These are phyloP conservation scores for Acanthamoeba polyphaga DNA, from an alignment of 208 protist genomes.

Conservation along the genomic window DNA sequence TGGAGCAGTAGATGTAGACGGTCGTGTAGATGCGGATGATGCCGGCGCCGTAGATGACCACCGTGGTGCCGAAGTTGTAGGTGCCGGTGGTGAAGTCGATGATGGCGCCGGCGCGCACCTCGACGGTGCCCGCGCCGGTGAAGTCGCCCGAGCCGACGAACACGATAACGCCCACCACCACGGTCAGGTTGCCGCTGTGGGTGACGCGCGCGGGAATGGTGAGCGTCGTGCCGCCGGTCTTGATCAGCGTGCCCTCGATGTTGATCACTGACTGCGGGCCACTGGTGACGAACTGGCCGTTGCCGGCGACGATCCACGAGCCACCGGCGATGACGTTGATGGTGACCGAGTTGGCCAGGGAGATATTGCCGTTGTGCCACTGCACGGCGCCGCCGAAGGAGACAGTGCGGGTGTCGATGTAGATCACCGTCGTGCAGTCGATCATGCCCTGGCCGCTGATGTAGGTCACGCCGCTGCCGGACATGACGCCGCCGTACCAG, in stretches of 20 bases:
- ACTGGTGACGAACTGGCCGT: conserved; percentile 27
- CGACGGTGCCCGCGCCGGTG: conserved; percentile 15
- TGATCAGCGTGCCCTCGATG: conserved; percentile 66
- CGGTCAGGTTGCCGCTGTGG: conserved; percentile 73
- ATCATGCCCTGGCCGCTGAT: conserved; percentile 34
- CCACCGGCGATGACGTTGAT: conserved; percentile 13
- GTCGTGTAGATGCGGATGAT: conserved; percentile 51
- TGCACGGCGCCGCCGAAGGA: conserved; percentile 44
- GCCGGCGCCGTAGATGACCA: conserved; percentile 32
- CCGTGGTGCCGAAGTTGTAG: conserved; percentile 8
- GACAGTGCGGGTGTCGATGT: conserved; percentile 27
- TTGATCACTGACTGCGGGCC: conserved; percentile 48
- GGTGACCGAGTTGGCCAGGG: conserved; percentile 31
- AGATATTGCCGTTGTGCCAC: conserved; percentile 71
- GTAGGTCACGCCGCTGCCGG: conserved; percentile 25
- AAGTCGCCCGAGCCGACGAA: conserved; percentile 58
- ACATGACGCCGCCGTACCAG: conserved; percentile 66
- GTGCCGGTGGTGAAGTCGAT: conserved; percentile 54
- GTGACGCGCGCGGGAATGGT: not conserved
- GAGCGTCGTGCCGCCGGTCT: conserved; percentile 53
- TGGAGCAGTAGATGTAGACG: conserved; percentile 21
- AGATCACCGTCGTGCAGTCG: conserved; percentile 46
- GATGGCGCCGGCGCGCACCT: conserved; percentile 34
- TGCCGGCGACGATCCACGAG: conserved; percentile 19
- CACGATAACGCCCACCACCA: conserved; percentile 36